These are phyloP conservation scores for Phytophthora pluvialis DNA, from an alignment of 352 stramenopile genomes.

Conservation along the genomic window DNA sequence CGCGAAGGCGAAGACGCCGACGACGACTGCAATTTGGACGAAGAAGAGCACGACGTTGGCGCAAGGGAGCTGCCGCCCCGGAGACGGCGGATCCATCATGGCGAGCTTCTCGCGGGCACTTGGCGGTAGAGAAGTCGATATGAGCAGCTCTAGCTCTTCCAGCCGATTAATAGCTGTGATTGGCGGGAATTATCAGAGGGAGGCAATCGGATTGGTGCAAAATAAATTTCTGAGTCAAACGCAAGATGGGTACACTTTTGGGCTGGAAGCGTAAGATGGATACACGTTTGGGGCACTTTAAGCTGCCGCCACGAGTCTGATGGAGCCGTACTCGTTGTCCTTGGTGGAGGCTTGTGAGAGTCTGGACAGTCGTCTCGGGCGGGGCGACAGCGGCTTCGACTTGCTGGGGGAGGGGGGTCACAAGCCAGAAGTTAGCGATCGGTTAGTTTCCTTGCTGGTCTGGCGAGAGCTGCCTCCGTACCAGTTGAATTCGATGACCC, in stretches of 20 bases:
- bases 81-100: slow-evolving; percentile 30
- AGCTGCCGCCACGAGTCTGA: slow-evolving; percentile 23
- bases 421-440: slow-evolving; percentile 22
- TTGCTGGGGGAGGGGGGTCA: slow-evolving; percentile 14
- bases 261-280: background rate
- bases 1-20: slow-evolving; percentile 38
- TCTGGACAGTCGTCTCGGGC: slow-evolving; percentile 21
- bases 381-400: slow-evolving; percentile 13
- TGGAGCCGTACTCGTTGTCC: slow-evolving; percentile 41
- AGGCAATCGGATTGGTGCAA: slow-evolving; percentile 19
- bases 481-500: slow-evolving; percentile 29
- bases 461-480: slow-evolving; percentile 25
- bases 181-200: slow-evolving; percentile 21
- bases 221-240: slow-evolving; percentile 30
- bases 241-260: slow-evolving; percentile 19
- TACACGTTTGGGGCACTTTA: slow-evolving; percentile 6
- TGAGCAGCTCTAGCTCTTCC: slow-evolving; percentile 12
- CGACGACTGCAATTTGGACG: slow-evolving; percentile 32
- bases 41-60: slow-evolving; percentile 45
- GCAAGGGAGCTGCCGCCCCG: slow-evolving; percentile 30
- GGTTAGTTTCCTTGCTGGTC: slow-evolving; percentile 17
- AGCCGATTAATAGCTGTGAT: slow-evolving; percentile 21
- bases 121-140: slow-evolving; percentile 12
- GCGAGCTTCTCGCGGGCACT: background rate
- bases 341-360: slow-evolving; percentile 29